Evolutionary conservation across 176 grass and related monocot genomes (phyloP).

Genomic region (Calamus simplicifolius): DNA sequence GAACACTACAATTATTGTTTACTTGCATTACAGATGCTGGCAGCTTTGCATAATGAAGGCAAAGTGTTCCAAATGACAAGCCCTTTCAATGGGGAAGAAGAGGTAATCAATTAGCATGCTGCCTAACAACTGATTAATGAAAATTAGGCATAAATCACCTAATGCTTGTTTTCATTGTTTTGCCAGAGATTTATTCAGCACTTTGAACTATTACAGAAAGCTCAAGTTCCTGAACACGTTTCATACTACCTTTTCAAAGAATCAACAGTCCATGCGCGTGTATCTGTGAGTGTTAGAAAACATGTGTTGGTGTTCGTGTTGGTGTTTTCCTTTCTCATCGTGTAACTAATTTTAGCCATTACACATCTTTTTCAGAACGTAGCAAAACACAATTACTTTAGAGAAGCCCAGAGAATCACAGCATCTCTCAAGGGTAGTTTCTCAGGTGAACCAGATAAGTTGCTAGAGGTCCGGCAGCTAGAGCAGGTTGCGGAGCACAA

Average conservation of each 20-base stretch:
- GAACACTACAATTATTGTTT: neutral
- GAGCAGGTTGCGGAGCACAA: slow-evolving; percentile 92
- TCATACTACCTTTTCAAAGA: slow-evolving; percentile 75
- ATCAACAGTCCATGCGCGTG: slow-evolving; percentile 44
- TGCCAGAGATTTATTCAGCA: slow-evolving; percentile 90
- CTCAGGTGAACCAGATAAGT: slow-evolving; percentile 56
- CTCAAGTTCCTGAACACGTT: slow-evolving; percentile 64
- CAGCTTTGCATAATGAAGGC: slow-evolving; percentile 68
- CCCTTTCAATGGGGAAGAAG: slow-evolving; percentile 83
- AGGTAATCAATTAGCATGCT: slow-evolving; percentile 28
- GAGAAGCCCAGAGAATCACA: slow-evolving; percentile 62
- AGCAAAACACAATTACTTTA: slow-evolving; percentile 85
- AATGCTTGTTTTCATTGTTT: no score
- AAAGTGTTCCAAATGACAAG: slow-evolving; percentile 55
- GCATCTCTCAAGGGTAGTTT: slow-evolving; percentile 64
- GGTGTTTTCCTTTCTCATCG: no score
- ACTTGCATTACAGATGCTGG: slow-evolving; percentile 53
- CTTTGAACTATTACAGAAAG: slow-evolving; percentile 89
- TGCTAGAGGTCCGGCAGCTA: slow-evolving; percentile 64
- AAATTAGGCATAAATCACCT: no score
- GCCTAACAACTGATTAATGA: no score
- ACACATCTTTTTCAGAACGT: slow-evolving; percentile 39
- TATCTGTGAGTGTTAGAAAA: slow-evolving; percentile 49
- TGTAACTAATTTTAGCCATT: no score
- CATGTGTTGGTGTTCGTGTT: neutral